Base-by-base conservation (phyloP, 345 rosid genomes). In the Eucalyptus tenuipes region DNA sequence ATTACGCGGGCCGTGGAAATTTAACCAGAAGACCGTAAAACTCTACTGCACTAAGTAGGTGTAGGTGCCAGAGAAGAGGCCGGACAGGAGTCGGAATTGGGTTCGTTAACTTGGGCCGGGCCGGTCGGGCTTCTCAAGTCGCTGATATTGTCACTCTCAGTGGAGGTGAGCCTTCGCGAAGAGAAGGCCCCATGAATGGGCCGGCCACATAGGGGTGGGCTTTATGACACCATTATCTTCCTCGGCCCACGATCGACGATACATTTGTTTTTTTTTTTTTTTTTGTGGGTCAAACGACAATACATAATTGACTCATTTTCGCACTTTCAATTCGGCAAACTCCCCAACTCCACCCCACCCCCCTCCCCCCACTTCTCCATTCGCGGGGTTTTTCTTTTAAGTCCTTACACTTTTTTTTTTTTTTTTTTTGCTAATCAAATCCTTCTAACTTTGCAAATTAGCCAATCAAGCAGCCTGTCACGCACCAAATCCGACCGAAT, bases 401-500 rank as follows among this genome's bases (percentile, higher is more conserved):
- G 44, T 18, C 44, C 81, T 11, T 10, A 20, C 13, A 18, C 45
- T 2, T 71, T 68, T 17, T 3, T 3, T 8, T 68, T 17, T 3
- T 3, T 8, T 37, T 12, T 27, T 71, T 33, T 37, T 5, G 2
- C 81, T 17, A 17, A 71, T 33, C 45, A 37, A 37, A 20, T 9
- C 81, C 11, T 33, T 9, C 7, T 33, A 33, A 33, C 44, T 68
- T 31, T 20, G 24, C 45, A 37, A 37, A 71, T 33, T 9, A 3
- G 33, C 81, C 40, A 37, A 71, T 71, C 45, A 71, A 33, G 81
- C 6, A 17, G 13, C 12, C 4, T 4, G 2, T 71, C 81, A 5
- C 10, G 25, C 57, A 20, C 57, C 25, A 52, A 52, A 20, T 18
- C 57, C 10, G 0, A 0, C 57, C 57, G 2, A 1, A 20, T 1